A percentile compares a stretch with the other conserved stretches of the same genome.
phyloP scores from a whole-genome alignment of 805 yeast genomes.

The Dipodascopsis uninucleata region DNA sequence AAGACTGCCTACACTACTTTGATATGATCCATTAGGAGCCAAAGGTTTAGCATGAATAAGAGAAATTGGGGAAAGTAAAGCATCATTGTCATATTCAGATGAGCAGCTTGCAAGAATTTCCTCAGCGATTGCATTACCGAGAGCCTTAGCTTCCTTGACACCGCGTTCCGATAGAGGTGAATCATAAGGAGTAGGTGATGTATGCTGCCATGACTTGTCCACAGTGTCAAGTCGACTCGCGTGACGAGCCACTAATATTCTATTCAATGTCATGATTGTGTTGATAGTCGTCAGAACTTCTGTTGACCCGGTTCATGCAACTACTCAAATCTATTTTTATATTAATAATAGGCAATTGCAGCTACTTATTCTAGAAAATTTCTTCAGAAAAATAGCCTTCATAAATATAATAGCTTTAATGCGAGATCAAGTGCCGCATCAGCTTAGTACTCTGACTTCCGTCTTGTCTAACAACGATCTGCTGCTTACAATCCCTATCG shows the following conservation, averaged over 20 bases:
- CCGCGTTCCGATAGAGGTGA: conserved; percentile 38
- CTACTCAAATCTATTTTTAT: too few relatives aligned
- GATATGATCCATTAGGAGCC: neutral
- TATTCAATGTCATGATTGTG: conserved; percentile 1
- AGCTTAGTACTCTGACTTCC: too few relatives aligned
- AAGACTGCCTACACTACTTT: neutral
- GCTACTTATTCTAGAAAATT: too few relatives aligned
- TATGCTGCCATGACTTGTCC: conserved; percentile 34
- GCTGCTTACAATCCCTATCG: too few relatives aligned
- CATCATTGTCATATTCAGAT: conserved; percentile 9
- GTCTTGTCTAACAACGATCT: too few relatives aligned
- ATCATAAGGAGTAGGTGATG: conserved; percentile 39
- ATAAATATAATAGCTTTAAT: too few relatives aligned
- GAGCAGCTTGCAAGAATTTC: conserved; percentile 18
- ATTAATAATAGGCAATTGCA: too few relatives aligned
- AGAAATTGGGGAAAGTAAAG: neutral
- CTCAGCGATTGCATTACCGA: conserved; percentile 29
- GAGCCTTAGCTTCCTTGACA: conserved; percentile 30
- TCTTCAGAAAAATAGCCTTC: too few relatives aligned
- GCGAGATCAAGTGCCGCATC: too few relatives aligned
- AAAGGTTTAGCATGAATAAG: neutral
- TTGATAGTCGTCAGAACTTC: conserved; percentile 1
- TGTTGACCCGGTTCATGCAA: too few relatives aligned
- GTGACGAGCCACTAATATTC: conserved; percentile 37
- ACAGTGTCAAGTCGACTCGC: conserved; percentile 36